These are phyloP conservation scores for Fusarium dlaminii DNA, from an alignment of 2,329 filamentous ascomycete genomes.

Conservation along the genomic window DNA sequence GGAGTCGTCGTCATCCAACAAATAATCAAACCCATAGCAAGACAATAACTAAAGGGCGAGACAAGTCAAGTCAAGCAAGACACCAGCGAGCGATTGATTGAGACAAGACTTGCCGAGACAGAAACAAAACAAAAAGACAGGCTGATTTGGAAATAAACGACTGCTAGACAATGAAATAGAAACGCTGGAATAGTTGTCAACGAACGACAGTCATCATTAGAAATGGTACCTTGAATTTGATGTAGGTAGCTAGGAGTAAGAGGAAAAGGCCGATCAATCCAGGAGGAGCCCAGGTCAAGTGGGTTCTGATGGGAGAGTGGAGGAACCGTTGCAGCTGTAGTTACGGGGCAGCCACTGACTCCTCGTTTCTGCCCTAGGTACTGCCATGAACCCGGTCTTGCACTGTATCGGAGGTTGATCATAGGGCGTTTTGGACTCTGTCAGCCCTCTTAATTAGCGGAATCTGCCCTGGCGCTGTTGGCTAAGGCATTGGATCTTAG, in stretches of 20 bases:
- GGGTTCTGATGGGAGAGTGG: not conserved
- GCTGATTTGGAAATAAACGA: not conserved
- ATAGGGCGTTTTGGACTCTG: constrained; percentile 6
- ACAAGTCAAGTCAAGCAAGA: constrained; percentile 15
- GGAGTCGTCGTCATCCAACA: constrained; percentile 37
- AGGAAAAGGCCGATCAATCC: constrained; percentile 1
- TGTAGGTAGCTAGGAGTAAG: constrained; percentile 14
- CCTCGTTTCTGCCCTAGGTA: not conserved
- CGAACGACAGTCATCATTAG: constrained; percentile 18
- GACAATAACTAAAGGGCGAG: constrained; percentile 9
- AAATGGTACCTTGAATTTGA: constrained; percentile 13
- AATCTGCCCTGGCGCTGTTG: not conserved
- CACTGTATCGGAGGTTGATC: not conserved
- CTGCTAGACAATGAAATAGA: not conserved
- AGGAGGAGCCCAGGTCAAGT: not conserved
- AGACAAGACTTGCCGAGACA: constrained; percentile 22
- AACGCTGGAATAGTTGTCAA: constrained; percentile 10
- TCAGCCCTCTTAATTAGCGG: constrained; percentile 5
- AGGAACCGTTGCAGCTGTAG: constrained; percentile 10
- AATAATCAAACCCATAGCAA: constrained; percentile 26
- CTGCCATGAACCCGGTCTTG: not conserved
- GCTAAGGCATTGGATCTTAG: not conserved
- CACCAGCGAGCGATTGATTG: constrained; percentile 8
- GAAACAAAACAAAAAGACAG: not conserved
- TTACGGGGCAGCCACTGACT: constrained; percentile 1